Evolutionary conservation across 345 rosid species (phyloP), one percentile per base, ranked within the genome.

Genomic region (Eucalyptus globulus): DNA sequence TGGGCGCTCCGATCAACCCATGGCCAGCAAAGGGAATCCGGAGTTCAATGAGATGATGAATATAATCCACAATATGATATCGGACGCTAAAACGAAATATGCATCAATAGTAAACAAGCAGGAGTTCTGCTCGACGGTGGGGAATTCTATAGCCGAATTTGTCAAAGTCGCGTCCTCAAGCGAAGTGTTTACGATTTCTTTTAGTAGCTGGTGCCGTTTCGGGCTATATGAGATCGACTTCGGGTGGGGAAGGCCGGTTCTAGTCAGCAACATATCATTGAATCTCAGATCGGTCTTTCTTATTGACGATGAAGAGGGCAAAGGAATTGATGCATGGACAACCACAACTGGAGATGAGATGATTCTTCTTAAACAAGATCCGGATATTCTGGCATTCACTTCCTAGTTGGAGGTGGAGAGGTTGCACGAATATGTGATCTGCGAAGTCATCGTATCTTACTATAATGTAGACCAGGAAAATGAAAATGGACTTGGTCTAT

Each of bases 201-300:
- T 89, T 69, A 91, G 89, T 22, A 92, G 96, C 88, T 90, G 91
- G 88, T 92, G 93, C 72, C 90, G 88, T 31, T 92, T 93, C 6
- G 91, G 93, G 7, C 60, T 90, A 72, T 93, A 95, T 29, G 95
- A 92, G 80, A 91, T 90, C 7, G 94, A 95, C 88, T 95, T 93
- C 21, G 95, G 96, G 16, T 95, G 96, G 95, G 94, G 95, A 80
- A 92, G 89, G 56, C 96, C 96, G 21, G 89, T 58, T 86, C 92
- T 93, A 91, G 92, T 92, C 27, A 91, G 93, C 11, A 92, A 91
- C 54, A 92, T 89, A 87, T 91, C 87, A 43, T 81, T 89, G 88
- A 92, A 43, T 22, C 9, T 86, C 65, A 92, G 92, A 81, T 80
- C 92, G 22, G 87, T 92, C 87, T 44, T 90, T 72, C 62, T 95